Base-by-base conservation (phyloP, 1,284 basidiomycete species). In the Cutaneotrichosporon sp. region DNA sequence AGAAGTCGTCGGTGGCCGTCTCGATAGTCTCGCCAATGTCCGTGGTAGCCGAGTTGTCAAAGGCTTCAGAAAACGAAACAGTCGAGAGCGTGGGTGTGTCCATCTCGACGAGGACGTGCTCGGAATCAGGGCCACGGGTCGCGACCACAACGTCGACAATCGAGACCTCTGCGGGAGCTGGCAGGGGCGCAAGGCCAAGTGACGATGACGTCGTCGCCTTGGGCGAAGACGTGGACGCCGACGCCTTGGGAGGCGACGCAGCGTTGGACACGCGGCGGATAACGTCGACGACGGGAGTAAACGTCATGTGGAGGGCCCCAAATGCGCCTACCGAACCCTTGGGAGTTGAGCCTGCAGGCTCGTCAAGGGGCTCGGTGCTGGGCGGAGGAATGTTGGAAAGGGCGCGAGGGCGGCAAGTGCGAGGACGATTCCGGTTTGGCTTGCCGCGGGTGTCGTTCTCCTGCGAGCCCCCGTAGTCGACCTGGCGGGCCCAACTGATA, bases 21-120 rank as follows among this genome's bases (percentile, higher is more conserved):
- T 65, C 60, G 26, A 63, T 61, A 10, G 59, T 58, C 49, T 66
- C 63, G 21, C 61, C 55, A 5, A 55, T 54, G 42, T 64, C 65
- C 20, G 56, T 60, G 20, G 59, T 53, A 12, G 60, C 61, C 3
- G 65, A 58, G 0, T 67, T 67, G 41, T 72, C 71, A 20, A 66
- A 46, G 8, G 58, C 64, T 37, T 73, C 71, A 7, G 72, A 72
- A 38, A 71, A 56, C 2, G 70, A 72, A 20, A 68, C 49, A 41
- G 72, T 70, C 21, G 72, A 73, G 15, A 73, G 54, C 0, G 68
- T 71, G 0, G 70, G 69, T 7, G 72, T 71, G 18, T 58, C 64
- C 13, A 65, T 65, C n/a, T 63, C 63, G 21, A 22, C 34, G 33
- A 59, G 51, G 46, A 51, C 22, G 33, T 49, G 49, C 4, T 39